These are phyloP conservation scores for Lentinula sp. DNA, from an alignment of 768 basidiomycete genomes.

Conservation along the genomic window DNA sequence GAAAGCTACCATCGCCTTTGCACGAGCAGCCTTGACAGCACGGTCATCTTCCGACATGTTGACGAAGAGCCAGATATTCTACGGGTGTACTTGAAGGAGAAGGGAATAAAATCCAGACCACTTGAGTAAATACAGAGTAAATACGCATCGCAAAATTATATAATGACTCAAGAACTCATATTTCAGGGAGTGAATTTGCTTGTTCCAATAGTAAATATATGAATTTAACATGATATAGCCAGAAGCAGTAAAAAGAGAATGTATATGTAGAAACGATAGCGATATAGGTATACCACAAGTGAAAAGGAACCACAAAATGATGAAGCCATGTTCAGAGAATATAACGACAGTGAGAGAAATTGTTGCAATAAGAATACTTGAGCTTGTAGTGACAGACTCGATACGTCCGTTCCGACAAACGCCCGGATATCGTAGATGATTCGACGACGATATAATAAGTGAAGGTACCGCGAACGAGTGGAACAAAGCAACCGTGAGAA, in stretches of 20 bases:
- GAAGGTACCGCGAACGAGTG: slow-evolving; percentile 16
- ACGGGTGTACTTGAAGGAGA: neutral
- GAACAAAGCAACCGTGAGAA: slow-evolving; percentile 11
- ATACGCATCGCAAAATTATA: too few species aligned
- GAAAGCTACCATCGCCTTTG: slow-evolving; percentile 67
- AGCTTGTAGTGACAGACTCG: slow-evolving; percentile 59
- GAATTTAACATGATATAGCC: slow-evolving; percentile 45
- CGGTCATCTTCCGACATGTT: slow-evolving; percentile 71
- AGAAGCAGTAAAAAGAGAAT: slow-evolving; percentile 27
- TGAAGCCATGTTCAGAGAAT: slow-evolving; percentile 13
- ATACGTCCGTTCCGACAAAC: slow-evolving; percentile 38
- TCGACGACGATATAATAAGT: slow-evolving; percentile 32
- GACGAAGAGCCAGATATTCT: neutral
- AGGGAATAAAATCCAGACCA: too few species aligned
- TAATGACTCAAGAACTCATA: too few species aligned
- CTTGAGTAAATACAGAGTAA: too few species aligned
- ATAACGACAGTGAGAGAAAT: slow-evolving; percentile 9
- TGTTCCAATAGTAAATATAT: slow-evolving; percentile 20
- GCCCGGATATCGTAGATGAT: slow-evolving; percentile 45
- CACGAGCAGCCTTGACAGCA: slow-evolving; percentile 76
- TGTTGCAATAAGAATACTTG: slow-evolving; percentile 21
- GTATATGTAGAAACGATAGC: slow-evolving; percentile 24
- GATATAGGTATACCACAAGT: slow-evolving; percentile 31
- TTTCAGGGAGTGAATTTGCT: neutral
- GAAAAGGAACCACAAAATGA: slow-evolving; percentile 8